These are phyloP conservation scores for Diaporthe aspalathi DNA, from an alignment of 2,329 filamentous ascomycete species.

Conservation along the genomic window DNA sequence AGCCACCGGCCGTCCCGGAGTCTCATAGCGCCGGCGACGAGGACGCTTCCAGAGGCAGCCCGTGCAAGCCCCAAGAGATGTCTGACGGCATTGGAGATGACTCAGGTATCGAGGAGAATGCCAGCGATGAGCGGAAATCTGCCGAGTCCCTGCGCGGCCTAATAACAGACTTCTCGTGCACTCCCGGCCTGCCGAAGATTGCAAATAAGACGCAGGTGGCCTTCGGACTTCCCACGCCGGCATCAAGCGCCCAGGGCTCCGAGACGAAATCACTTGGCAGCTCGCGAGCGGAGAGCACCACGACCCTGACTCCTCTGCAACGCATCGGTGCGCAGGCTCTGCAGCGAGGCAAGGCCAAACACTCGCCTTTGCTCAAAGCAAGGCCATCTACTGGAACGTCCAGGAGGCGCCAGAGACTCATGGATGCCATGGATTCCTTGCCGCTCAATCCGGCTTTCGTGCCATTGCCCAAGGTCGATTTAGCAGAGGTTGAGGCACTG, in stretches of 20 bases:
- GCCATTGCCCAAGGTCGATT: conserved; percentile 65
- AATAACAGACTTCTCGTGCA: conserved; percentile 46
- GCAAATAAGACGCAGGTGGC: conserved; percentile 45
- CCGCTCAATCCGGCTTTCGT: conserved; percentile 66
- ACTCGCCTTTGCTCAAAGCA: conserved; percentile 43
- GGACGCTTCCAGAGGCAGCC: conserved; percentile 27
- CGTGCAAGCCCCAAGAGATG: conserved; percentile 41
- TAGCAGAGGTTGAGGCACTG: conserved; percentile 64
- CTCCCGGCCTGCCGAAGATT: conserved; percentile 41
- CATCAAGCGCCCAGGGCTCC: conserved; percentile 43
- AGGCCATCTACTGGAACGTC: conserved; percentile 42
- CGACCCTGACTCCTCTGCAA: conserved; percentile 61
- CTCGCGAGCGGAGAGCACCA: conserved; percentile 33
- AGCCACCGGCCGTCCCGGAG: background rate
- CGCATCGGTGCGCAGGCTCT: conserved; percentile 63
- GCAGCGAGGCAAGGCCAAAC: conserved; percentile 45
- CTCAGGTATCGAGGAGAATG: background rate
- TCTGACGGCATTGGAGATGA: conserved; percentile 22
- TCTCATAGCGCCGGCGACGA: conserved; percentile 24
- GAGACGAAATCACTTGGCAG: conserved; percentile 30
- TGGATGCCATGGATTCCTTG: conserved; percentile 49
- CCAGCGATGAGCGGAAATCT: conserved; percentile 28
- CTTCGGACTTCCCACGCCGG: conserved; percentile 57
- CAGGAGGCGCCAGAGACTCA: conserved; percentile 42
- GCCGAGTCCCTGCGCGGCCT: conserved; percentile 43